Percentiles rank a stretch among this genome's conserved stretches.
Conservation (phyloP, 2,329 filamentous ascomycete genomes). For the Claviceps pusilla region DNA sequence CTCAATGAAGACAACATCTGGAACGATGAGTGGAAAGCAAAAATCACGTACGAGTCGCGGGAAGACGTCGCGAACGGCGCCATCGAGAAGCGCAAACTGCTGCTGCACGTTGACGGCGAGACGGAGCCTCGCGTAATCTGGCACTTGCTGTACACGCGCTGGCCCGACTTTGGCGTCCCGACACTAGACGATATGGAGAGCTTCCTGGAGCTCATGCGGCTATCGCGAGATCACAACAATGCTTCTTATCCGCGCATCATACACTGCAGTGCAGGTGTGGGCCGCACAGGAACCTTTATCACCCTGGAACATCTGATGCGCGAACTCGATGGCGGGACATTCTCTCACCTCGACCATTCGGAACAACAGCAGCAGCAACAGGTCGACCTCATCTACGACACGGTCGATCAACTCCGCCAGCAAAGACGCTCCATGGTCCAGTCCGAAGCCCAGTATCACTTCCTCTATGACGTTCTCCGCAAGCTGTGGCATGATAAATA, state of each 20-base stretch:
- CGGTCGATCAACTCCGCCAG: slow-evolving; percentile 66
- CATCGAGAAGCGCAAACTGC: slow-evolving; percentile 62
- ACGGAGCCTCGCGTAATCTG: slow-evolving; percentile 47
- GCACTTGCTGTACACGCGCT: slow-evolving; percentile 74
- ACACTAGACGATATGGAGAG: slow-evolving; percentile 49
- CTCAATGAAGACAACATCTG: slow-evolving; percentile 52
- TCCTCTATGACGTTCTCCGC: slow-evolving; percentile 75
- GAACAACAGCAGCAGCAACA: slow-evolving; percentile 41
- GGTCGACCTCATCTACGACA: slow-evolving; percentile 57
- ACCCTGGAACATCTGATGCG: slow-evolving; percentile 81
- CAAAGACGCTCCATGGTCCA: slow-evolving; percentile 96
- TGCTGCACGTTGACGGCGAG: slow-evolving; percentile 35
- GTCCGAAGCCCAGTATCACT: slow-evolving; percentile 66
- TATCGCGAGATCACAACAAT: slow-evolving; percentile 45
- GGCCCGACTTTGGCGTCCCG: slow-evolving; percentile 84
- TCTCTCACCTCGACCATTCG: slow-evolving; percentile 23
- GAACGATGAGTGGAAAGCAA: slow-evolving; percentile 51
- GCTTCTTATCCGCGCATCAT: slow-evolving; percentile 55
- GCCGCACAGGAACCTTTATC: slow-evolving; percentile 89
- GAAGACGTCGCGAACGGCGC: slow-evolving; percentile 39
- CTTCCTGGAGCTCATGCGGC: slow-evolving; percentile 53
- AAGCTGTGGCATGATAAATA: slow-evolving; percentile 59
- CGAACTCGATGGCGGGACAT: slow-evolving; percentile 61
- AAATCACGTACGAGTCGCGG: slow-evolving; percentile 51
- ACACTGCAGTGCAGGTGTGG: slow-evolving; percentile 84